Evolutionary conservation across 768 basidiomycete genomes (phyloP).

Genomic region (Mycena capillaripes): DNA sequence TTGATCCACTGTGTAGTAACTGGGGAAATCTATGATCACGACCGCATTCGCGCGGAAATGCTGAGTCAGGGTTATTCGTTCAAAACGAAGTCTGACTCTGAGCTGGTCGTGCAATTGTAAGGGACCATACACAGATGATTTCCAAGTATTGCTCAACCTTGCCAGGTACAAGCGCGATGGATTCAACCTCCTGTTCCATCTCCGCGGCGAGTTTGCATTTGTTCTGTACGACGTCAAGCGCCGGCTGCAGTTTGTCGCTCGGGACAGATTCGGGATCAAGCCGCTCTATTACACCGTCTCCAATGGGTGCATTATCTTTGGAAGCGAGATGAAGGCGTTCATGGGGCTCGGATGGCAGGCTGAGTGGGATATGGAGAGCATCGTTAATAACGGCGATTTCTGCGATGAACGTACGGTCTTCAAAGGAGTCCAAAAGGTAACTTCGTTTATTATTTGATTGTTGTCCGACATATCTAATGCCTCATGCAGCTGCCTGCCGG

Average conservation of each 20-base stretch:
- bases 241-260: constrained; percentile 28
- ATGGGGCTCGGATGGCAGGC: constrained; percentile 36
- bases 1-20: constrained; percentile 33
- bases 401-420: constrained; percentile 35
- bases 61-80: constrained; percentile 28
- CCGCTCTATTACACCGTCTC: constrained; percentile 39
- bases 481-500: constrained; percentile 13
- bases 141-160: background rate
- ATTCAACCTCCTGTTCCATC: constrained; percentile 21
- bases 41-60: constrained; percentile 34
- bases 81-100: constrained; percentile 35
- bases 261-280: constrained; percentile 40
- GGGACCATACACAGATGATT: background rate
- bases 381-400: constrained; percentile 20
- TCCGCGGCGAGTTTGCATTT: constrained; percentile 40
- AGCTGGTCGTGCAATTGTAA: constrained; percentile 35
- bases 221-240: constrained; percentile 36
- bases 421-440: constrained; percentile 29
- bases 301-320: constrained; percentile 31
- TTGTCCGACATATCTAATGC: background rate
- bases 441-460: background rate
- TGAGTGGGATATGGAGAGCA: constrained; percentile 35
- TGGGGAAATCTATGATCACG: constrained; percentile 38
- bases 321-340: constrained; percentile 38
- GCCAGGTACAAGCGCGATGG: constrained; percentile 36